Evolutionary conservation across 257 asterid species (phyloP).

Genomic region (Capsicum rhomboideum): DNA sequence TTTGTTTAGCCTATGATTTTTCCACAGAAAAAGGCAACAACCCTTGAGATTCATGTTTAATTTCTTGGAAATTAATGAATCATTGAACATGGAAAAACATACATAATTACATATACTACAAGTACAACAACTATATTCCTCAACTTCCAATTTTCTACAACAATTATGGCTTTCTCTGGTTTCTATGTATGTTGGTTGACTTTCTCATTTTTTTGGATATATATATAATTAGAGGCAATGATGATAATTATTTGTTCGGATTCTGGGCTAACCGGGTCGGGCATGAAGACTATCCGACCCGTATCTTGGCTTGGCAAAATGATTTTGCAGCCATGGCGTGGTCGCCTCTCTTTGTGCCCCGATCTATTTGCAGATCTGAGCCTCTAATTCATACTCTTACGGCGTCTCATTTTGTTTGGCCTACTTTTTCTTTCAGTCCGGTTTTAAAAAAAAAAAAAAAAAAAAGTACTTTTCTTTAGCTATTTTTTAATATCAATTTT

Average conservation of each 20-base stretch:
- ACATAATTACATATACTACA: too few relatives aligned
- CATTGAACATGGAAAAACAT: not conserved
- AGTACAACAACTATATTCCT: too few relatives aligned
- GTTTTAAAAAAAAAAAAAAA: too few relatives aligned
- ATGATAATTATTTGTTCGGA: not conserved
- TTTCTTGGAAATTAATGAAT: not conserved
- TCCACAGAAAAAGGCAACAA: not conserved
- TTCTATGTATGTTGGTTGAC: not conserved
- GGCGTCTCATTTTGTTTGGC: too few relatives aligned
- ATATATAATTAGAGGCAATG: not conserved
- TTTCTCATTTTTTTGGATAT: too few relatives aligned
- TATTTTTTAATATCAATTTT: too few relatives aligned
- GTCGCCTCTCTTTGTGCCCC: not conserved
- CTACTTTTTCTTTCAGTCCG: too few relatives aligned
- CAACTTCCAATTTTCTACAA: too few relatives aligned
- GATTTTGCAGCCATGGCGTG: slow-evolving; percentile 37
- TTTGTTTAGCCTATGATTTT: slow-evolving; percentile 22
- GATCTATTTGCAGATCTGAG: slow-evolving; percentile 21
- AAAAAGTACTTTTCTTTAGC: too few relatives aligned
- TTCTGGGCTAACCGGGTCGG: not conserved
- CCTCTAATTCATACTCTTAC: too few relatives aligned
- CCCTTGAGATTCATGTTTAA: not conserved
- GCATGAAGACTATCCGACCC: not conserved
- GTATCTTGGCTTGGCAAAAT: not conserved
- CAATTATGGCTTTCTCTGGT: too few relatives aligned